These are phyloP conservation scores for Porogramme epimiltina DNA, from an alignment of 1,284 basidiomycete genomes.

Conservation along the genomic window DNA sequence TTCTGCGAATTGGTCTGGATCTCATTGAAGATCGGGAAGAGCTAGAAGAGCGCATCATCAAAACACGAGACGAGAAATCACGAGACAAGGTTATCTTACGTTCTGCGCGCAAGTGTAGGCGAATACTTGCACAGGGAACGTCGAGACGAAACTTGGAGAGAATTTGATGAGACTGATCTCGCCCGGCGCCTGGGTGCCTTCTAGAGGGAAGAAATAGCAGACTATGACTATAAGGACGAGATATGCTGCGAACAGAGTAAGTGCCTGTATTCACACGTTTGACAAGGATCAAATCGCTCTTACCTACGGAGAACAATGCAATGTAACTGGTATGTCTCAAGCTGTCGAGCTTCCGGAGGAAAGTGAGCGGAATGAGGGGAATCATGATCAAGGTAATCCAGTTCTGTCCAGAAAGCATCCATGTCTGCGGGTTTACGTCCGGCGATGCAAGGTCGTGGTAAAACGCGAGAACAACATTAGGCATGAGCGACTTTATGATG, in stretches of 20 bases:
- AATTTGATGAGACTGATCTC: slow-evolving; percentile 71
- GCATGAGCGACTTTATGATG: slow-evolving; percentile 93
- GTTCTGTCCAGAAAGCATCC: slow-evolving; percentile 75
- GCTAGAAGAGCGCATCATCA: slow-evolving; percentile 38
- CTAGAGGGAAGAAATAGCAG: slow-evolving; percentile 73
- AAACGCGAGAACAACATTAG: slow-evolving; percentile 87
- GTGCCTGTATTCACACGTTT: neutral
- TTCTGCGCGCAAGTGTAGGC: slow-evolving; percentile 93
- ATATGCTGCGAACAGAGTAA: slow-evolving; percentile 51
- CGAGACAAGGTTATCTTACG: slow-evolving; percentile 49
- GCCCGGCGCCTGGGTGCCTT: slow-evolving; percentile 61
- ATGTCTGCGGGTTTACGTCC: slow-evolving; percentile 65
- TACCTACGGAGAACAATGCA: slow-evolving; percentile 84
- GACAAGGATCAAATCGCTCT: slow-evolving; percentile 29
- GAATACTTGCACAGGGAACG: slow-evolving; percentile 94
- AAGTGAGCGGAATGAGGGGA: slow-evolving; percentile 87
- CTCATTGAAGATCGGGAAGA: slow-evolving; percentile 96
- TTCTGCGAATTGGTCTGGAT: slow-evolving; percentile 79
- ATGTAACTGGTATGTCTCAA: slow-evolving; percentile 85
- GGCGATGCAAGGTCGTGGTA: slow-evolving; percentile 75
- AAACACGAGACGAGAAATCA: slow-evolving; percentile 1
- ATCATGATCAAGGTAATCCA: slow-evolving; percentile 88
- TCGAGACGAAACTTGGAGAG: slow-evolving; percentile 80
- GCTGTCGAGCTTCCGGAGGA: slow-evolving; percentile 83
- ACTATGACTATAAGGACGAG: slow-evolving; percentile 73